Conservation (phyloP, 2,329 filamentous ascomycete species). For the Juglanconis sp. region DNA sequence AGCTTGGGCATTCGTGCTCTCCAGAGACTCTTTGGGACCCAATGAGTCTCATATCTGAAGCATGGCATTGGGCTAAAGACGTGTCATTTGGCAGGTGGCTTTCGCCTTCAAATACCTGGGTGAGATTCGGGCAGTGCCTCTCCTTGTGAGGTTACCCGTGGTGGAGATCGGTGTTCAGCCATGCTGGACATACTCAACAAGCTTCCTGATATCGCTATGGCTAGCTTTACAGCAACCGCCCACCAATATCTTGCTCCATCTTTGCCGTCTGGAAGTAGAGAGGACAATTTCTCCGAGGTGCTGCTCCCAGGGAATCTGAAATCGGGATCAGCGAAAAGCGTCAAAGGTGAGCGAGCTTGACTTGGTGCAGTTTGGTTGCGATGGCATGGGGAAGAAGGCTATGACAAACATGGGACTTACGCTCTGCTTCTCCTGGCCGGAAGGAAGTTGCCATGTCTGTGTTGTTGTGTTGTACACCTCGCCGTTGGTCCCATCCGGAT, state of each 20-base stretch:
- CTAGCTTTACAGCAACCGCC: conserved; percentile 53
- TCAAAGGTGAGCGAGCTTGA: not conserved
- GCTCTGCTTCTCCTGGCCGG: conserved; percentile 23
- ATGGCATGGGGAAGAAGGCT: not conserved
- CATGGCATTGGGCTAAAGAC: not conserved
- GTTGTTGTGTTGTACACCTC: conserved; percentile 64
- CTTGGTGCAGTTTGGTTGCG: not conserved
- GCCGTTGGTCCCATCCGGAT: conserved; percentile 67
- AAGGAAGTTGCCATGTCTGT: conserved; percentile 54
- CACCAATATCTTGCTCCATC: conserved; percentile 46
- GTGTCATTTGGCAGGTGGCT: not conserved
- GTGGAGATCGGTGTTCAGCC: not conserved
- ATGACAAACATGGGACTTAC: conserved; percentile 21
- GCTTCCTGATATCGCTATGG: conserved; percentile 24
- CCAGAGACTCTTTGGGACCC: too few species aligned
- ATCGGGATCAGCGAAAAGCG: not conserved
- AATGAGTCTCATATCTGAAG: not conserved
- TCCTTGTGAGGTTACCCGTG: not conserved
- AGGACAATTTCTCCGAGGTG: conserved; percentile 41
- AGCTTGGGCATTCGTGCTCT: too few species aligned
- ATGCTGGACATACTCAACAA: conserved; percentile 3
- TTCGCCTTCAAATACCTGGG: not conserved
- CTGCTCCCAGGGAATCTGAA: conserved; percentile 41
- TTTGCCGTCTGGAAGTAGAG: conserved; percentile 31
- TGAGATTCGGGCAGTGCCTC: not conserved